These are phyloP conservation scores for Pluteus cervinus DNA, from an alignment of 768 basidiomycete genomes.

Conservation along the genomic window DNA sequence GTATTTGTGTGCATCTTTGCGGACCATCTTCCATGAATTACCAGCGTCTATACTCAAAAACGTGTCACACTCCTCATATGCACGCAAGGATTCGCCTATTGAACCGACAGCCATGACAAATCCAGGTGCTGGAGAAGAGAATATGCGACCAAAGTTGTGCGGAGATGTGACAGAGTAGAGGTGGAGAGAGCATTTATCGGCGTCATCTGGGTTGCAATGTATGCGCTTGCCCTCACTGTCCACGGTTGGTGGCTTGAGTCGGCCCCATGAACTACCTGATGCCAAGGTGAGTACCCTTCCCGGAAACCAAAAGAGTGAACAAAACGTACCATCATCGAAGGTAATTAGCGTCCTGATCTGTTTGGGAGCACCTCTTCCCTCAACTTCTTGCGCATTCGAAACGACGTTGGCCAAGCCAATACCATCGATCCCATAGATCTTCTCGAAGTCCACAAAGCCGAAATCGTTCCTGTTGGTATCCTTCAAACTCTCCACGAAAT, in stretches of 20 bases:
- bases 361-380: slow-evolving; percentile 62
- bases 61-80: slow-evolving; percentile 87
- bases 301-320: too few relatives aligned
- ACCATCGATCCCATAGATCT: slow-evolving; percentile 79
- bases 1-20: slow-evolving; percentile 79
- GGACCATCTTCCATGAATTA: slow-evolving; percentile 76
- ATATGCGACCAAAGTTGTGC: slow-evolving; percentile 91
- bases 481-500: slow-evolving; percentile 84
- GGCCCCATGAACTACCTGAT: slow-evolving; percentile 66
- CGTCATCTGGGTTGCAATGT: slow-evolving; percentile 52
- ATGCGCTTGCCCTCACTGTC: slow-evolving; percentile 59
- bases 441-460: slow-evolving; percentile 94
- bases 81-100: slow-evolving; percentile 58
- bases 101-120: slow-evolving; percentile 96
- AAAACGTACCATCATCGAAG: slow-evolving; percentile 62
- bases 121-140: slow-evolving; percentile 93
- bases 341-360: slow-evolving; percentile 76
- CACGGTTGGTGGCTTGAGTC: slow-evolving; percentile 49
- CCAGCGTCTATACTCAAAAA: slow-evolving; percentile 92
- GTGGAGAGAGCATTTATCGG: slow-evolving; percentile 73
- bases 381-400: slow-evolving; percentile 77
- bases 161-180: slow-evolving; percentile 88
- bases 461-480: slow-evolving; percentile 87
- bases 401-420: slow-evolving; percentile 90
- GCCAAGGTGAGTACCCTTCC: slow-evolving; percentile 15